Evolutionary conservation across 2,329 filamentous ascomycete genomes (phyloP), one percentile per base, ranked within the genome.

Genomic region (Didymella arachidicola): DNA sequence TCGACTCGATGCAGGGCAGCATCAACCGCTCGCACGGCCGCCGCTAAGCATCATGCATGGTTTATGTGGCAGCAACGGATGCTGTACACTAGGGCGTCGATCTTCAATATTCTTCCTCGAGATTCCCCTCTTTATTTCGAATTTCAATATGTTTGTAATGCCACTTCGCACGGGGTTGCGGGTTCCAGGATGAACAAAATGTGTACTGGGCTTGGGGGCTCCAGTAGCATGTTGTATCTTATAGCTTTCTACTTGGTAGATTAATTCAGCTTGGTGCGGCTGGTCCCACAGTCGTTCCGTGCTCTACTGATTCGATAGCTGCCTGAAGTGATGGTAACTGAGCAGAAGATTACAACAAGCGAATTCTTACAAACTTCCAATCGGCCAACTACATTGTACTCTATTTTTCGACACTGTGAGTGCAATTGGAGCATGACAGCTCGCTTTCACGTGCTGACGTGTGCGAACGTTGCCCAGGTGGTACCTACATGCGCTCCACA

Each of bases 1-100:
- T 99, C 75, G 95, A 99, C 81, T 82, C 87, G 70, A 91, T 98
- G 87, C 94, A 98, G 68, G 92, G 92, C 78, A 92, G 86, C 77
- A 87, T 92, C 75, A 91, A 92, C 77, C 91, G 93, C 83, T 96
- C 91, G 83, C 91, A 95, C 79, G 93, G 93, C 73, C 92, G 93
- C 80, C 93, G 93, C 80, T 97, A 93, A 79, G 62, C 53, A 34
- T 42, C 42, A 16, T 34, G 41, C 26, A 42, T 50, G 39, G 50
- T 54, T 51, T 42, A 45, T 59, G 47, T 61, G 55, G 54, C 59
- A 59, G 53, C 51, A 54, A 51, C 32, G 57, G 55, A 57, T 61
- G 57, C 57, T 53, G 52, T 61, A 57, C 59, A 60, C 62, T 53
- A 57, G 38, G 60, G 66, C 65, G 60, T 64, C 50, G 51, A 39